Evolutionary conservation across 805 yeast species (phyloP), one percentile per base, ranked within the genome.

Genomic region (Schwanniomyces occidentalis): DNA sequence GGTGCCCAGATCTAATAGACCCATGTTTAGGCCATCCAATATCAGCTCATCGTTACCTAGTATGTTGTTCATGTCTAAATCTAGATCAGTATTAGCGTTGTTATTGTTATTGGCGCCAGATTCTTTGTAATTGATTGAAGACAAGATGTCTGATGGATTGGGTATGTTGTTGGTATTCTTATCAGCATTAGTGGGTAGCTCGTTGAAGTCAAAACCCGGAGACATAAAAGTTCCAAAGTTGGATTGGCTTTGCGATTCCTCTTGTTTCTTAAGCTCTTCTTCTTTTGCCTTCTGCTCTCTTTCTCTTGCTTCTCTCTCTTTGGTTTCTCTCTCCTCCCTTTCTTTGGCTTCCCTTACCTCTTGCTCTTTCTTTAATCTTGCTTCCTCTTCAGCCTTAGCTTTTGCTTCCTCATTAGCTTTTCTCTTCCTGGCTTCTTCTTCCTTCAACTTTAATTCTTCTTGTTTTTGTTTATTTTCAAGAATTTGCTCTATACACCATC

Each of bases 401-500:
- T 43, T 35, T 14, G 35, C 43, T 17, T 44, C 52, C 34, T 45
- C 48, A 30, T 39, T 44, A 2, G 40, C 42, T 16, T 43, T 41
- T 21, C 38, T 42, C 27, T 44, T 43, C 16, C 44, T 52, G 32
- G 43, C 44, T 32, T 48, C 51, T 39, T 63, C 69, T 38, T 61
- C 66, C 42, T 59, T 58, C 15, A 60, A 28, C 46, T 61, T 63
- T 45, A 59, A 35, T 43, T 66, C 71, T 41, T 66, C 71, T 41
- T 65, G 70, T 27, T 56, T 54, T 44, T 65, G 71, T 43, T 58
- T 63, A 47, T 56, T 65, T 43, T 68, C 71, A 20, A 67, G 47
- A 32, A 68, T 67, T 39, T 60, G 65, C 36, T 59, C 71, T 4
- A 68, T 50, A 37, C 73, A 68, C 74, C 74, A 68, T 24, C 54